Evolutionary conservation across 257 asterid genomes (phyloP), one percentile per base, ranked within the genome.

Genomic region (Solanum chiquidenum): DNA sequence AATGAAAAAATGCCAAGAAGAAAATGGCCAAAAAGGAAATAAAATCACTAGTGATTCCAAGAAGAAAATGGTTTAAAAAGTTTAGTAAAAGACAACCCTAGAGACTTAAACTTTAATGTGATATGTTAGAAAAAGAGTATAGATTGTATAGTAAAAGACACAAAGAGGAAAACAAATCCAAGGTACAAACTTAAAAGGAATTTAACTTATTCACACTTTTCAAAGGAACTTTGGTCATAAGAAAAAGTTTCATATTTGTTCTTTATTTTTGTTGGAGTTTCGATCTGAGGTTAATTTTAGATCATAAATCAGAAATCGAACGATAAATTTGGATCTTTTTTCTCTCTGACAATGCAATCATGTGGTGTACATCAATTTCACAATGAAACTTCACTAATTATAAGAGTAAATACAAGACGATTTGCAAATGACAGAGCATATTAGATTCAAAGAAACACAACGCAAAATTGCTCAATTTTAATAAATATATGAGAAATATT

Each of bases 151-250:
- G 90, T 93, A 92, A 87, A 93, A 92, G 94, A 93, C 98, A 93
- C 84, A 87, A 87, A 88, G 88, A 92, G 90, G 74, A 69, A 86
- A 93, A 91, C 95, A 95, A 94, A 92, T 94, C 91, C 83, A 94
- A 91, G 93, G 96, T 86, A 92, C 93, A 93, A 94, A 91, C 71
- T 90, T 88, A 58, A 27, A 92, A 62, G 85, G 83, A 5, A 6
- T 89, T 83, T 87, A 84, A 89, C 91, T 90, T 92, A 87, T 82
- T 86, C 90, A 85, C 83, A 88, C 60, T 85, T 64, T 38, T 18
- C 69, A 42, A 83, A 4, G 42, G 52, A 64, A 75, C 88, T 66
- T 9, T 66, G 29, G 20, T 66, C 35, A 12, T 66, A 25, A 25
- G 9, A 25, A 27, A 68, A 6, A 1, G 9, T 27, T 68, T 68